These are phyloP conservation scores for Geosmithia morbida DNA, from an alignment of 2,329 filamentous ascomycete species.

Conservation along the genomic window DNA sequence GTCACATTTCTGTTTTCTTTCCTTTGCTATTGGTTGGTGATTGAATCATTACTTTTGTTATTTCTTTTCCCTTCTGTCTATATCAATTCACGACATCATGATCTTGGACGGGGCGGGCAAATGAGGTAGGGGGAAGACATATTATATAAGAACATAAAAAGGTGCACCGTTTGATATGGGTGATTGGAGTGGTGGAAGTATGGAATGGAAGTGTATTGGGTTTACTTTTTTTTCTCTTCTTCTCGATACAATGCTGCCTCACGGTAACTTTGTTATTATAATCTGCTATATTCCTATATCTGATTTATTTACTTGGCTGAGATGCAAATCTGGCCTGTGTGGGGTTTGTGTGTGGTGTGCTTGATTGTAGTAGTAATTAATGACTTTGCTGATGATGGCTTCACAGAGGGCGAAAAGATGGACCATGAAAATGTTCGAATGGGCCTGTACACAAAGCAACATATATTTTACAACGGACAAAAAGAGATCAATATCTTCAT, in stretches of 20 bases:
- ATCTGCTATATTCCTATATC: neutral
- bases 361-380: neutral
- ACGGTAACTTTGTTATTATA: constrained; percentile 23
- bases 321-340: no score
- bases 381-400: constrained; percentile 4
- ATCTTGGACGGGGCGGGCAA: neutral
- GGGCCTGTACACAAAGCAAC: neutral
- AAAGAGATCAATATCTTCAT: neutral
- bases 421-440: neutral
- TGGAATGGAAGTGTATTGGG: neutral
- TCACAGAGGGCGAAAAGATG: constrained; percentile 1
- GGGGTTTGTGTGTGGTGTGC: neutral
- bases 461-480: neutral
- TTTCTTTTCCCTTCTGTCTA: constrained; percentile 6
- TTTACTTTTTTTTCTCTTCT: constrained; percentile 5
- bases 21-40: neutral
- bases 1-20: neutral
- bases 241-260: constrained; percentile 29
- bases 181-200: neutral
- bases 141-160: neutral
- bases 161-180: neutral
- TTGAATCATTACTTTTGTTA: neutral
- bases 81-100: no score
- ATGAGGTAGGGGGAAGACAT: neutral
- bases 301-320: no score